Evolutionary conservation across 1,284 basidiomycete species (phyloP), one percentile per base, ranked within the genome.

Genomic region (Rhodotorula sp.): DNA sequence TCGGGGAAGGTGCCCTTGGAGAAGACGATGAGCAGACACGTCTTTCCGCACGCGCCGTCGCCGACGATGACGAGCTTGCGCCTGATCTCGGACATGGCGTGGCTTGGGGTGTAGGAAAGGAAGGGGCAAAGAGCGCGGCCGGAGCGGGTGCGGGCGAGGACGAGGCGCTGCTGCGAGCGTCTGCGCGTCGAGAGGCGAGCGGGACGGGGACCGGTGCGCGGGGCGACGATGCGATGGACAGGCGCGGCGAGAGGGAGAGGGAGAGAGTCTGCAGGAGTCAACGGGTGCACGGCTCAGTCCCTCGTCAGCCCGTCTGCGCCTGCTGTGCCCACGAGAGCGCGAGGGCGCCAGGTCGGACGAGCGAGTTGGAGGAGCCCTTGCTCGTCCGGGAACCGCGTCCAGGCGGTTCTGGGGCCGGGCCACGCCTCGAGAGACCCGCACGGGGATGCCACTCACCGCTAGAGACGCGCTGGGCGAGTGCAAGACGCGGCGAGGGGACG

Each of bases 1-100:
- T 97, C 94, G 62, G 97, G 96, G 82, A 99, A 99, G 60, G 94
- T 89, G 81, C 97, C 96, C 85, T 97, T 92, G 17, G 95, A 93
- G 81, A 98, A 99, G 60, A 95, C 92, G 79, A 93, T 93, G 76
- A 93, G 87, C 74, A 94, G 77, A 80, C 86, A 95, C 58, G 93
- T 96, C 86, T 95, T 93, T 78, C 87, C 87, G 76, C 78, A 79
- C 46, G 79, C 78, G 62, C 78, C 79, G 61, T 78, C 79, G 48
- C 67, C 77, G 50, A 79, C 75, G 50, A 79, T 79, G 64, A 79
- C 78, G 64, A 78, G 72, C 63, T 78, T 78, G 61, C 77, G 71
- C 54, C 77, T 54, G 65, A 78, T 77, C 61, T 77, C 76, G 34
- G 72, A 74, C 76, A 77, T 77, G 59, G 19, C 57, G 27, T 54